Conservation (phyloP, 75 land plant genomes). For the Adiantum capillusveneris region DNA sequence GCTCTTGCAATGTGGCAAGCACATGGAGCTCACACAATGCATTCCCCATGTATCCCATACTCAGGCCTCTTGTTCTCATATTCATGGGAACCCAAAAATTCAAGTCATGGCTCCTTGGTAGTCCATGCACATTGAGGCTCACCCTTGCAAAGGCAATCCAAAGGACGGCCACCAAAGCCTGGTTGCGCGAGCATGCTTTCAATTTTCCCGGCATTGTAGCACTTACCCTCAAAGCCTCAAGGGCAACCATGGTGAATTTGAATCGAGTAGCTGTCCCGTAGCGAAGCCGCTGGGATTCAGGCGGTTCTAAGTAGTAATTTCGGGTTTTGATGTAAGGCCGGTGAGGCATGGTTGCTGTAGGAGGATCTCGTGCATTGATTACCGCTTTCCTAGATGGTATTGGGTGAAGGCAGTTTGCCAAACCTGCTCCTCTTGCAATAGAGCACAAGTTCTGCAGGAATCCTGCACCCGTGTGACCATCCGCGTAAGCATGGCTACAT, state of each 20-base stretch:
- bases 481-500: background rate
- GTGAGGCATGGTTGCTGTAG: background rate
- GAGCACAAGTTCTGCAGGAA: background rate
- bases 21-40: too few relatives aligned
- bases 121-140: too few relatives aligned
- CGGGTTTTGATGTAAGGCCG: too few relatives aligned
- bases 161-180: background rate
- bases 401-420: background rate
- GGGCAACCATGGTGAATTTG: background rate
- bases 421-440: constrained; percentile 1
- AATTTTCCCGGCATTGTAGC: background rate
- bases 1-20: background rate
- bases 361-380: background rate
- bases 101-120: too few relatives aligned
- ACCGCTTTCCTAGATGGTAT: background rate
- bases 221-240: background rate
- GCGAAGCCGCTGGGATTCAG: too few relatives aligned
- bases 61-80: background rate
- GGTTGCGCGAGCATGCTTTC: background rate
- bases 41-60: too few relatives aligned
- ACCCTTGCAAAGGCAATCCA: too few relatives aligned
- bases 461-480: background rate
- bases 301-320: background rate
- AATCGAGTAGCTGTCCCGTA: background rate
- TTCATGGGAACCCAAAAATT: background rate